Conservation (phyloP, 2,329 filamentous ascomycete species). For the Nemania sp. region DNA sequence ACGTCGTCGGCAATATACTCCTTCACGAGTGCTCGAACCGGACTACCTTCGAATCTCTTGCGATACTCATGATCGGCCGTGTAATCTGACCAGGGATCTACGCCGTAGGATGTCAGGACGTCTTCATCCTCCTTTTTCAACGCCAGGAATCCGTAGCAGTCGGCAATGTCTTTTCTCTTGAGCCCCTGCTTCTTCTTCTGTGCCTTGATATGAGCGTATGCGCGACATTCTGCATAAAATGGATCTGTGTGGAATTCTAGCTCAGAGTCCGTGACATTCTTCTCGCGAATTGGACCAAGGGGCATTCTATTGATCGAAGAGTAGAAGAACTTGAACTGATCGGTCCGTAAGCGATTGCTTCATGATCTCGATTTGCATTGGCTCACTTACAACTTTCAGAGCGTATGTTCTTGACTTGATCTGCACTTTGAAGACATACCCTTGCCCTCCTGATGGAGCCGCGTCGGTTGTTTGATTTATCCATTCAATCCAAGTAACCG, state of each 20-base stretch:
- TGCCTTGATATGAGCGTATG: conserved; percentile 19
- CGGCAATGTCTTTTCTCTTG: conserved; percentile 7
- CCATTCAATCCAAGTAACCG: conserved; percentile 3
- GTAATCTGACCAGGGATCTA: conserved; percentile 20
- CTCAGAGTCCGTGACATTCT: no score
- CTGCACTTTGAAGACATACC: conserved; percentile 18
- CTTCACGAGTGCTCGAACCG: conserved; percentile 19
- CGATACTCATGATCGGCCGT: conserved; percentile 14
- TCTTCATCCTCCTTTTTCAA: conserved; percentile 13
- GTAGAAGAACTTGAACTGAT: no score
- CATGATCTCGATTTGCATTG: no score
- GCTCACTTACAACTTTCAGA: conserved; percentile 19
- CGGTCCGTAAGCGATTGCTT: no score
- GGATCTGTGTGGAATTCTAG: no score
- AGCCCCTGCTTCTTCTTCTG: neutral
- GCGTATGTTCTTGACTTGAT: conserved; percentile 15
- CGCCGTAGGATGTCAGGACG: neutral
- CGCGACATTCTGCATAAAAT: conserved; percentile 25
- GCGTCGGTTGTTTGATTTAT: neutral
- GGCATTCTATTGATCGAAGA: no score
- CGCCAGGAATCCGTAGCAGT: conserved; percentile 15
- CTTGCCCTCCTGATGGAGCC: conserved; percentile 2
- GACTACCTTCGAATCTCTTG: conserved; percentile 11
- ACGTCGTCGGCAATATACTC: conserved; percentile 21
- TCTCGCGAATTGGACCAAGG: no score